These are phyloP conservation scores for Leccinellum albellum DNA, from an alignment of 768 basidiomycete genomes.

Conservation along the genomic window DNA sequence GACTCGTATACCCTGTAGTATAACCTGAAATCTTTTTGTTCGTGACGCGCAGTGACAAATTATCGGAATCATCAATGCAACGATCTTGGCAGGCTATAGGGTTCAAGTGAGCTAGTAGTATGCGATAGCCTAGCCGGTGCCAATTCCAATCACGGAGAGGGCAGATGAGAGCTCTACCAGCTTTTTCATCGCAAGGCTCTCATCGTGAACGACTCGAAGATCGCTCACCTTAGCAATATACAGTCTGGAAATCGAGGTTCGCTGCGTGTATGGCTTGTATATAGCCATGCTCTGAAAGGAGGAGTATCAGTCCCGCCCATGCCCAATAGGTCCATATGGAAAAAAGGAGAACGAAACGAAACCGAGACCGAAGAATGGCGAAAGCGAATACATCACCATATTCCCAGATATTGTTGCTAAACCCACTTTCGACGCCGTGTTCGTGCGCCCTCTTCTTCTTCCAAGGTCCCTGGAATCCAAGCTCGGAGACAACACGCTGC, in stretches of 20 bases:
- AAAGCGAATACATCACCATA: conserved; percentile 40
- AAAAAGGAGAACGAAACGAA: not conserved
- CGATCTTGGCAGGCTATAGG: not conserved
- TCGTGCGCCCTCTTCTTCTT: conserved; percentile 41
- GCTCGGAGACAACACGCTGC: conserved; percentile 40
- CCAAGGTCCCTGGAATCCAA: conserved; percentile 69
- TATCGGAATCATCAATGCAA: no score
- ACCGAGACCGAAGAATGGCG: not conserved
- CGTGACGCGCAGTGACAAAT: not conserved
- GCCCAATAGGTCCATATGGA: not conserved
- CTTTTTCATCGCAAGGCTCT: not conserved
- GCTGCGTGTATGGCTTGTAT: conserved; percentile 51
- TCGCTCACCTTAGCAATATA: conserved; percentile 28
- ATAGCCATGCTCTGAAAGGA: conserved; percentile 56
- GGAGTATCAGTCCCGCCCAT: not conserved
- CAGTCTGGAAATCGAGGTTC: conserved; percentile 32
- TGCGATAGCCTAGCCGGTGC: not conserved
- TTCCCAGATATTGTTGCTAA: conserved; percentile 56
- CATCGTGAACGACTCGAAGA: not conserved
- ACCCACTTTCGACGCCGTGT: conserved; percentile 41
- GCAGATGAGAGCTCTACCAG: not conserved
- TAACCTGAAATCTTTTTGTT: not conserved
- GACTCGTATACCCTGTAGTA: not conserved
- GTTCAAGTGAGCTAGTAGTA: not conserved
- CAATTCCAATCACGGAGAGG: not conserved